Evolutionary conservation across 2,329 filamentous ascomycete species (phyloP).

Genomic region (Sporothrix pallida): DNA sequence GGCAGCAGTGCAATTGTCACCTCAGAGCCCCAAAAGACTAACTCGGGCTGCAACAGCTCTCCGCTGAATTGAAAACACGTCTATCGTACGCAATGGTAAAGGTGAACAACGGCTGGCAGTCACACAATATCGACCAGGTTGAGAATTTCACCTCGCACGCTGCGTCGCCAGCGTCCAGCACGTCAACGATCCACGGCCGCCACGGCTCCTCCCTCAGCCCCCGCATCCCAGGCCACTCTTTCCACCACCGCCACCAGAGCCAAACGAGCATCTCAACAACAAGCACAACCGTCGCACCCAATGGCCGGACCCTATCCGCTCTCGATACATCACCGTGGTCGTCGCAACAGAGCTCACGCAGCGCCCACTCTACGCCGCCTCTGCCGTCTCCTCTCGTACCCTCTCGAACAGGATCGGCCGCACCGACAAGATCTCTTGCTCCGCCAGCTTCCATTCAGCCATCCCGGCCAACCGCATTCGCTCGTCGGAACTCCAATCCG

Average conservation of each 20-base stretch:
- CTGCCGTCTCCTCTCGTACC: slow-evolving; percentile 35
- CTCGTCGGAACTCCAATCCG: slow-evolving; percentile 58
- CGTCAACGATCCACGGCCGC: slow-evolving; percentile 60
- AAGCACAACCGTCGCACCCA: slow-evolving; percentile 26
- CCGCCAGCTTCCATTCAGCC: slow-evolving; percentile 63
- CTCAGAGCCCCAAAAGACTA: not conserved
- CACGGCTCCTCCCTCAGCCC: slow-evolving; percentile 62
- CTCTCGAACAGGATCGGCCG: slow-evolving; percentile 42
- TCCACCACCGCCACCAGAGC: slow-evolving; percentile 44
- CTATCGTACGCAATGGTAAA: slow-evolving; percentile 94
- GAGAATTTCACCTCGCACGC: slow-evolving; percentile 74
- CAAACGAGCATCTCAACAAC: slow-evolving; percentile 32
- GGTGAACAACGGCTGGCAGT: slow-evolving; percentile 87
- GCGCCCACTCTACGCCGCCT: slow-evolving; percentile 30
- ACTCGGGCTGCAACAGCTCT: slow-evolving; percentile 59
- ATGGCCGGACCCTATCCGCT: not conserved
- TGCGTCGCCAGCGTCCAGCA: slow-evolving; percentile 66
- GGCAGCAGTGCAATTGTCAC: not conserved
- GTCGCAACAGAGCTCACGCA: slow-evolving; percentile 23
- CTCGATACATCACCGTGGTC: slow-evolving; percentile 33
- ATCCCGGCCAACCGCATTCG: slow-evolving; percentile 46
- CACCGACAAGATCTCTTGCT: slow-evolving; percentile 52
- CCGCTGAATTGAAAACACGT: slow-evolving; percentile 78
- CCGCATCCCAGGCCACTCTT: slow-evolving; percentile 50
- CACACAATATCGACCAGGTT: slow-evolving; percentile 76